Conservation (phyloP, 306 rosid species). For the Carpinus viminea region DNA sequence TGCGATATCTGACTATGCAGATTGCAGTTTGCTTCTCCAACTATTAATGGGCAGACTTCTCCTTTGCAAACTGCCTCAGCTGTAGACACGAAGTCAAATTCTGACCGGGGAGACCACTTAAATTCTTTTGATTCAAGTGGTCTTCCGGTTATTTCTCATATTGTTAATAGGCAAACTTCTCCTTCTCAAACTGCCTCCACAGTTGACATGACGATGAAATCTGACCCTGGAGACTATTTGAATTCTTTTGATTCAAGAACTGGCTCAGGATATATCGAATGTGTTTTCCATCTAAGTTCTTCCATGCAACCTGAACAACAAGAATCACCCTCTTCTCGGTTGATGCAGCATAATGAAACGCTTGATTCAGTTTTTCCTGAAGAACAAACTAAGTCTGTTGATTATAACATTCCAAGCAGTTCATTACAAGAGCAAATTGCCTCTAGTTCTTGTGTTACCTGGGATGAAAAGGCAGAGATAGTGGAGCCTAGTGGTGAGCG, state of each 20-base stretch:
- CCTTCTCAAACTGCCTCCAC: slow-evolving; percentile 44
- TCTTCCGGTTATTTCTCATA: slow-evolving; percentile 29
- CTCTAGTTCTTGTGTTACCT: slow-evolving; percentile 68
- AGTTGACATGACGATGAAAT: slow-evolving; percentile 28
- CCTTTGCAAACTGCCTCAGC: slow-evolving; percentile 39
- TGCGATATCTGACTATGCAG: slow-evolving; percentile 49
- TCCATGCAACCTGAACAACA: slow-evolving; percentile 49
- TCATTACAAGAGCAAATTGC: slow-evolving; percentile 56
- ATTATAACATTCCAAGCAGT: slow-evolving; percentile 50
- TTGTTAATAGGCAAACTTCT: slow-evolving; percentile 31
- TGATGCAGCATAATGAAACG: slow-evolving; percentile 41
- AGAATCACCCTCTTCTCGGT: slow-evolving; percentile 52
- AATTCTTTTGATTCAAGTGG: slow-evolving; percentile 74
- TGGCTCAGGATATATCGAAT: slow-evolving; percentile 67
- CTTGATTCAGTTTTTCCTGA: slow-evolving; percentile 45
- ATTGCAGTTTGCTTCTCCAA: slow-evolving; percentile 44
- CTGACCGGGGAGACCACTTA: slow-evolving; percentile 46
- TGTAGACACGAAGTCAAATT: slow-evolving; percentile 36
- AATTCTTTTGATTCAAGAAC: slow-evolving; percentile 73
- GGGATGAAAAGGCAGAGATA: slow-evolving; percentile 94
- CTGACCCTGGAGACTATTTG: slow-evolving; percentile 44
- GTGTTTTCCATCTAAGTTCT: slow-evolving; percentile 57
- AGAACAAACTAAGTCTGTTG: slow-evolving; percentile 31
- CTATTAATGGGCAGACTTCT: slow-evolving; percentile 38
- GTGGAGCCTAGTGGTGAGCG: slow-evolving; percentile 52